Conservation (phyloP, 2,329 filamentous ascomycete species). For the Bimuria novae-zelandiae region DNA sequence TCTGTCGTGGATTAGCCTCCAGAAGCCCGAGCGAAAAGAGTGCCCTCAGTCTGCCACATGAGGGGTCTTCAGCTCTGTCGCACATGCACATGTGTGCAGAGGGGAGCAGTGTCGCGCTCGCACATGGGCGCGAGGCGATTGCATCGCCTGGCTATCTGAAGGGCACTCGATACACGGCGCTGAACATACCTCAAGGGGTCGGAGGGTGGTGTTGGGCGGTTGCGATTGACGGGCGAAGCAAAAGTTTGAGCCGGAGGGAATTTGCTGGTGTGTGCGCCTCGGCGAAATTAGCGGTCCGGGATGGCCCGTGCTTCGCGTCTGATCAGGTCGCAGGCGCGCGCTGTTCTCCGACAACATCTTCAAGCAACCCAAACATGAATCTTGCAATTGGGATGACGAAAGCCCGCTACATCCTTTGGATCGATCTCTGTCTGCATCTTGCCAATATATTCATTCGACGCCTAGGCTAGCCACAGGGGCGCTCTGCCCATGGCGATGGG, state of each 20-base stretch:
- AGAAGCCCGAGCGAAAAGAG: constrained; percentile 71
- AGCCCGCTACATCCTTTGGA: no score
- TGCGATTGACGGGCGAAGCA: constrained; percentile 22
- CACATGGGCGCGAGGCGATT: constrained; percentile 43
- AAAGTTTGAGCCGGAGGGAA: constrained; percentile 21
- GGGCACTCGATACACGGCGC: constrained; percentile 47
- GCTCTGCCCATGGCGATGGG: no score
- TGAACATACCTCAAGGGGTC: constrained; percentile 45
- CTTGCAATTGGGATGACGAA: no score
- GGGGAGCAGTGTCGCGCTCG: constrained; percentile 53
- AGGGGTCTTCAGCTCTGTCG: constrained; percentile 72
- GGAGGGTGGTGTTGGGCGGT: constrained; percentile 27
- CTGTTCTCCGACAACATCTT: neutral
- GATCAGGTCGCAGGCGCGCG: constrained; percentile 1
- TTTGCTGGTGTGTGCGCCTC: constrained; percentile 21
- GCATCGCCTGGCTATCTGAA: constrained; percentile 57
- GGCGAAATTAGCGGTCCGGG: constrained; percentile 19
- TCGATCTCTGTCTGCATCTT: no score
- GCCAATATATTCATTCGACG: no score
- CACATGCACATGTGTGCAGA: no score
- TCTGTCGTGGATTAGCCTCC: constrained; percentile 65
- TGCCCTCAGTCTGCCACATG: constrained; percentile 61
- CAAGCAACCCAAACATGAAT: no score
- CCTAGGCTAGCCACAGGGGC: no score
- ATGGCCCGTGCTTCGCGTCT: constrained; percentile 25